Percentiles rank a stretch among this genome's conserved stretches.
phyloP scores from a whole-genome alignment of 2,329 filamentous ascomycete species.

The Diaporthe sp. region DNA sequence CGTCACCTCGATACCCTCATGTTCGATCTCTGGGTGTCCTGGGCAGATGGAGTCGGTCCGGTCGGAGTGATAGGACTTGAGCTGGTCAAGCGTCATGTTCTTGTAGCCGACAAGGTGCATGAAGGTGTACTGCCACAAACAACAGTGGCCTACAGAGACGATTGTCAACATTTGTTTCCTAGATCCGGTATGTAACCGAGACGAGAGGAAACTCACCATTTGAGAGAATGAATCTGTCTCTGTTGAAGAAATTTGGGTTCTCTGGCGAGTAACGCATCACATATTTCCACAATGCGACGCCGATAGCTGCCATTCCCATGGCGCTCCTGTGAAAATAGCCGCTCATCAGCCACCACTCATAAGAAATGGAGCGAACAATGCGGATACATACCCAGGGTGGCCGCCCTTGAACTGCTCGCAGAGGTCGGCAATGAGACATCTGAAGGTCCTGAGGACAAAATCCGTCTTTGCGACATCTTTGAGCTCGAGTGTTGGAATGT shows the following conservation, averaged over 20 bases:
- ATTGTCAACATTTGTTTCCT: background rate
- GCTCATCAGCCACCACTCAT: conserved; percentile 51
- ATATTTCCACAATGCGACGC: conserved; percentile 66
- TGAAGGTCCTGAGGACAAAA: conserved; percentile 70
- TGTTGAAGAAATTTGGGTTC: conserved; percentile 66
- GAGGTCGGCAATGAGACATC: conserved; percentile 74
- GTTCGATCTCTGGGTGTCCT: conserved; percentile 67
- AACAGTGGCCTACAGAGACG: conserved; percentile 55
- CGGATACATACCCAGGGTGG: conserved; percentile 69
- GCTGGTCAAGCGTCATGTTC: conserved; percentile 63
- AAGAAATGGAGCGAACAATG: too few species aligned
- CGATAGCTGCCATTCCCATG: conserved; percentile 53
- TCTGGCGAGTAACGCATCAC: conserved; percentile 69
- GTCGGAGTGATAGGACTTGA: conserved; percentile 63
- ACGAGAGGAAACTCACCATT: conserved; percentile 55
- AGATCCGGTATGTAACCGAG: too few species aligned
- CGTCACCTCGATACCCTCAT: conserved; percentile 67
- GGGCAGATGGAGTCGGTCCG: conserved; percentile 59
- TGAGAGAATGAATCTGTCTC: conserved; percentile 71
- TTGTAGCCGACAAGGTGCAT: conserved; percentile 64
- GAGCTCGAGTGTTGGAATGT: conserved; percentile 18
- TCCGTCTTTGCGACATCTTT: conserved; percentile 46
- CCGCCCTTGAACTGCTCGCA: conserved; percentile 79
- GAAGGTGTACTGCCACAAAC: conserved; percentile 63
- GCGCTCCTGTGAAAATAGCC: conserved; percentile 40